Evolutionary conservation across 495 filamentous ascomycete genomes (phyloP).

Genomic region (Podospora appendiculata): DNA sequence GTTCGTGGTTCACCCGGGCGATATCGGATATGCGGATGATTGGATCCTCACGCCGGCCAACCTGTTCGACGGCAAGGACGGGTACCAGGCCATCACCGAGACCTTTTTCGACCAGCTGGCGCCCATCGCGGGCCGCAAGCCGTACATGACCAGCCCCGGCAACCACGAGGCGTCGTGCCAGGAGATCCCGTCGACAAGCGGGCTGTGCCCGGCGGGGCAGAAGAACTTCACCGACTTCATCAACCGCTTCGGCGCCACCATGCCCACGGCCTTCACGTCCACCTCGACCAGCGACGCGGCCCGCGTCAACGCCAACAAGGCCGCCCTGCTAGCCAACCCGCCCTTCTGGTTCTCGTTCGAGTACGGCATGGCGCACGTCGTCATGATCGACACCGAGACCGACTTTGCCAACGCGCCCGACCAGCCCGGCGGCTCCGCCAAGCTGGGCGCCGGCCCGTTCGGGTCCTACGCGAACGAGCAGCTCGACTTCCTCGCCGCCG

Average conservation of each 20-base stretch:
- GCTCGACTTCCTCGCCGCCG: constrained; percentile 37
- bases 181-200: constrained; percentile 32
- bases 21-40: constrained; percentile 43
- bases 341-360: constrained; percentile 63
- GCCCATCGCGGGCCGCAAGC: constrained; percentile 33
- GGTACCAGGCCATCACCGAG: constrained; percentile 37
- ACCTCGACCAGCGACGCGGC: constrained; percentile 35
- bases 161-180: constrained; percentile 39
- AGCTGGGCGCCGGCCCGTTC: constrained; percentile 45
- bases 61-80: constrained; percentile 30
- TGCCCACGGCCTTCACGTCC: constrained; percentile 42
- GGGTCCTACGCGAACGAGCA: constrained; percentile 31
- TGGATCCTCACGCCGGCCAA: constrained; percentile 36
- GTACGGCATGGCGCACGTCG: constrained; percentile 51
- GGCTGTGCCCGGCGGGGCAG: constrained; percentile 48
- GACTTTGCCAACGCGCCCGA: constrained; percentile 42
- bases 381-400: constrained; percentile 52
- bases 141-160: constrained; percentile 37
- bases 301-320: constrained; percentile 37
- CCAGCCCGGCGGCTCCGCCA: constrained; percentile 33
- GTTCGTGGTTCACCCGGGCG: constrained; percentile 50
- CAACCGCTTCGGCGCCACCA: constrained; percentile 45
- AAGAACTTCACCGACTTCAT: constrained; percentile 55
- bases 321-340: constrained; percentile 42
- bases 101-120: constrained; percentile 36